These are phyloP conservation scores for Chlamydomonas applanata DNA, from an alignment of 139 green algal species.

Conservation along the genomic window DNA sequence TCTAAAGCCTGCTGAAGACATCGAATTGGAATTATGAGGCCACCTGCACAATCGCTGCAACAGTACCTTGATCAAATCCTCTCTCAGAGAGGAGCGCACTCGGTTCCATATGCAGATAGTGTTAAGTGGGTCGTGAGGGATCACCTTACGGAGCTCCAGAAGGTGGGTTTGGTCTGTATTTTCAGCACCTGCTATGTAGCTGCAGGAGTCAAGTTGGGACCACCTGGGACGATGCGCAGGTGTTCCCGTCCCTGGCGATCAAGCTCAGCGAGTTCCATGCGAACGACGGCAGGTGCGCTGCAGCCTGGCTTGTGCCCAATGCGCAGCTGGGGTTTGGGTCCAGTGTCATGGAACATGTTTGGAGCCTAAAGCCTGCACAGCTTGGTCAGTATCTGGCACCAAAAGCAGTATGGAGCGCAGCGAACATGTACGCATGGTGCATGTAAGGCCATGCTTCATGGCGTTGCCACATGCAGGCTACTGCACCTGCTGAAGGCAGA, in stretches of 20 bases:
- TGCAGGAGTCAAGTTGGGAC: background rate
- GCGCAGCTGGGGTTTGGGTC: background rate
- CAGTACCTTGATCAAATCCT: slow-evolving; percentile 43
- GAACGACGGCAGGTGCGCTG: slow-evolving; percentile 57
- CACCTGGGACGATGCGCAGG: slow-evolving; percentile 40
- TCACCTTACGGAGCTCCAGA: slow-evolving; percentile 67
- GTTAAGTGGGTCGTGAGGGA: slow-evolving; percentile 64
- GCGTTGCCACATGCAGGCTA: slow-evolving; percentile 25
- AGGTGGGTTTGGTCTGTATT: slow-evolving; percentile 29
- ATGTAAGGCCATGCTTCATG: background rate
- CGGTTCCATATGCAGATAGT: slow-evolving; percentile 63
- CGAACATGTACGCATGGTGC: background rate
- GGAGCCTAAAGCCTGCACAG: background rate
- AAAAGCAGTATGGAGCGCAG: background rate
- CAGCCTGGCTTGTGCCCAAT: background rate
- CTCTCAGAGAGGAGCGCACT: slow-evolving; percentile 43
- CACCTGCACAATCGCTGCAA: too few relatives aligned
- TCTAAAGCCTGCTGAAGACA: too few relatives aligned
- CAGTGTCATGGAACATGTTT: too few relatives aligned
- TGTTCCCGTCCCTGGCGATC: slow-evolving; percentile 60
- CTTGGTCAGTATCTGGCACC: background rate
- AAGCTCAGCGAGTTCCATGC: slow-evolving; percentile 53
- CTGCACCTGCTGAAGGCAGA: slow-evolving; percentile 71
- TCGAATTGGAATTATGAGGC: too few relatives aligned
- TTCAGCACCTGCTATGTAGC: background rate